Evolutionary conservation across 2,329 filamentous ascomycete species (phyloP).

Genomic region (Epichloe baconii): DNA sequence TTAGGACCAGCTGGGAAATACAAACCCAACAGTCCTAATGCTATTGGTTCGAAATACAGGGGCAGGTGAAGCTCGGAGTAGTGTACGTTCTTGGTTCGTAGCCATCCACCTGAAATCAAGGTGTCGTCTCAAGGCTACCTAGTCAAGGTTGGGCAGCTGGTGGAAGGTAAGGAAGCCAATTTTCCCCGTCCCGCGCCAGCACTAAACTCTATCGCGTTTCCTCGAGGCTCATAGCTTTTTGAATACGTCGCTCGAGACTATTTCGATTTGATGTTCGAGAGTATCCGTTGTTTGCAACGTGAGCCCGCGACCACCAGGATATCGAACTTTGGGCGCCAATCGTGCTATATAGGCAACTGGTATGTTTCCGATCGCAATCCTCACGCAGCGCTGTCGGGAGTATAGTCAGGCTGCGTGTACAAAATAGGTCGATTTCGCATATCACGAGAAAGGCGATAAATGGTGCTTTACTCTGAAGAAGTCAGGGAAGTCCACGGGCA

Average conservation of each 20-base stretch:
- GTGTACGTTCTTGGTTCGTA: neutral
- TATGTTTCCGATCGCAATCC: neutral
- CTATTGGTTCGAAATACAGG: neutral
- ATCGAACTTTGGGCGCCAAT: neutral
- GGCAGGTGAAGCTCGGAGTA: conserved; percentile 2
- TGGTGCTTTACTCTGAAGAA: neutral
- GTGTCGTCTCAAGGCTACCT: neutral
- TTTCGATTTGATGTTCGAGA: neutral
- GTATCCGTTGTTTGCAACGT: neutral
- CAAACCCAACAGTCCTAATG: conserved; percentile 23
- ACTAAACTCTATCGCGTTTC: neutral
- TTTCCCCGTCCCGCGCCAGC: neutral
- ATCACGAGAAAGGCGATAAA: neutral
- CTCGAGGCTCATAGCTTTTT: neutral
- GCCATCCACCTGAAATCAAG: neutral
- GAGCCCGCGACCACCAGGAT: neutral
- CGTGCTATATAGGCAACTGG: neutral
- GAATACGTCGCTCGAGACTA: neutral
- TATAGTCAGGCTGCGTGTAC: neutral
- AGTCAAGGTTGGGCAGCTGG: neutral
- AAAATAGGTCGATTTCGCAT: neutral
- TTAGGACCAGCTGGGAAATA: conserved; percentile 20
- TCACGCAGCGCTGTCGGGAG: neutral
- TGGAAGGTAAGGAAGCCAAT: neutral
- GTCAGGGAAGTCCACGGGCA: neutral